Percentiles rank a stretch among this genome's conserved stretches.
Evolutionary conservation across 2,329 filamentous ascomycete genomes (phyloP).

Genomic region (Thelonectria discophora): DNA sequence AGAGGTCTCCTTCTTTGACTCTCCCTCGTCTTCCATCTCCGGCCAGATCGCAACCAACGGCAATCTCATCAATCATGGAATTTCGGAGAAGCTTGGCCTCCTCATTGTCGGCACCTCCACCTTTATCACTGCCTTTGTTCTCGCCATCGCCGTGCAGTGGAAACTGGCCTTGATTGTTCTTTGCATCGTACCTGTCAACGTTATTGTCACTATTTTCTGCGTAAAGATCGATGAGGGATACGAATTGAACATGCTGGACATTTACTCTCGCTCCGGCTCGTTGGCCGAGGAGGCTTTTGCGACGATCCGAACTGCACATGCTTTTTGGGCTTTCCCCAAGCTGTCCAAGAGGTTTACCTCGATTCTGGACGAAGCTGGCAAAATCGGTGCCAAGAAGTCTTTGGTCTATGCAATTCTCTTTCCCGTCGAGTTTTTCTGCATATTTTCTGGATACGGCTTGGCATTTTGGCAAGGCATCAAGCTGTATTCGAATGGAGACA

Average conservation of each 20-base stretch:
- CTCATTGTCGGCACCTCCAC: constrained; percentile 52
- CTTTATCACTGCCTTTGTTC: constrained; percentile 51
- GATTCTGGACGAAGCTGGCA: constrained; percentile 52
- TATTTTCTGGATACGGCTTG: constrained; percentile 58
- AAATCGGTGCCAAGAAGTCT: constrained; percentile 54
- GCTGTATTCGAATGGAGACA: constrained; percentile 56
- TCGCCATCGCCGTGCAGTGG: constrained; percentile 53
- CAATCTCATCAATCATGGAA: constrained; percentile 55
- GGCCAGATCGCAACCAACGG: constrained; percentile 59
- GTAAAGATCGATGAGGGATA: constrained; percentile 52
- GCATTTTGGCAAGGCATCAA: constrained; percentile 62
- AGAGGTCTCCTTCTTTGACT: constrained; percentile 65
- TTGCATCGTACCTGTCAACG: constrained; percentile 55
- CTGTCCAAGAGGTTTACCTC: constrained; percentile 53
- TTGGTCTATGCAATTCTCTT: constrained; percentile 55
- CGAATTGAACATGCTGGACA: constrained; percentile 55
- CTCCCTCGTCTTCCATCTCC: constrained; percentile 53
- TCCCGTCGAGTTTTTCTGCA: constrained; percentile 56
- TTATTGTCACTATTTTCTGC: constrained; percentile 51
- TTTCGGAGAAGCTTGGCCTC: constrained; percentile 56
- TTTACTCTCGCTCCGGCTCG: constrained; percentile 53
- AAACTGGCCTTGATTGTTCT: constrained; percentile 56
- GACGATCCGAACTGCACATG: constrained; percentile 59
- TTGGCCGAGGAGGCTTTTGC: constrained; percentile 61
- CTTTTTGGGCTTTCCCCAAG: constrained; percentile 58